Evolutionary conservation across 1,284 basidiomycete genomes (phyloP).

Genomic region (Leccinum subrobustum): DNA sequence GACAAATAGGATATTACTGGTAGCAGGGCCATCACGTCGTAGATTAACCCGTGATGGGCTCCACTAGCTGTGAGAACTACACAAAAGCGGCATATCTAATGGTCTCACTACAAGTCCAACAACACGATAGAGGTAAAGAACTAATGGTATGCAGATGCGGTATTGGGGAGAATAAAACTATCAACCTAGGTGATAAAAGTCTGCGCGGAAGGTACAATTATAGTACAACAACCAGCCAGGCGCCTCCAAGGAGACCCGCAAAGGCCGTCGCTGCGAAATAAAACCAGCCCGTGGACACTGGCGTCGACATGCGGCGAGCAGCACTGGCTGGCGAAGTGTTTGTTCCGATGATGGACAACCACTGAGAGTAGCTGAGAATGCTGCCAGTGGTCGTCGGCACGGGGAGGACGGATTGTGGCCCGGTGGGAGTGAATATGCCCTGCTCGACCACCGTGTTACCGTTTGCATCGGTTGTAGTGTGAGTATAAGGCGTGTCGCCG

Average conservation of each 20-base stretch:
- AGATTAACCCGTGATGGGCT: background rate
- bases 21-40: background rate
- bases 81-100: conserved; percentile 10
- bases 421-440: conserved; percentile 60
- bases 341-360: conserved; percentile 45
- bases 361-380: conserved; percentile 52
- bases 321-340: conserved; percentile 35
- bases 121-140: conserved; percentile 11
- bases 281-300: conserved; percentile 31
- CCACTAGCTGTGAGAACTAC: conserved; percentile 6
- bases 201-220: background rate
- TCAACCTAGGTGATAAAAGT: background rate
- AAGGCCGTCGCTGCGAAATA: conserved; percentile 30
- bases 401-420: conserved; percentile 40
- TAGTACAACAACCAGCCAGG: conserved; percentile 31
- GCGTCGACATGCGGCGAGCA: conserved; percentile 21
- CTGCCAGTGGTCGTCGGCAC: conserved; percentile 45
- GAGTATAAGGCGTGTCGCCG: conserved; percentile 53
- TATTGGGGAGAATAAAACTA: background rate
- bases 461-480: conserved; percentile 58
- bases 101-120: conserved; percentile 9
- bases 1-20: background rate
- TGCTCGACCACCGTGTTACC: conserved; percentile 47
- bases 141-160: conserved; percentile 14
- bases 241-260: conserved; percentile 34